Evolutionary conservation across 257 asterid species (phyloP).

Genomic region (Leonotis leonurus): DNA sequence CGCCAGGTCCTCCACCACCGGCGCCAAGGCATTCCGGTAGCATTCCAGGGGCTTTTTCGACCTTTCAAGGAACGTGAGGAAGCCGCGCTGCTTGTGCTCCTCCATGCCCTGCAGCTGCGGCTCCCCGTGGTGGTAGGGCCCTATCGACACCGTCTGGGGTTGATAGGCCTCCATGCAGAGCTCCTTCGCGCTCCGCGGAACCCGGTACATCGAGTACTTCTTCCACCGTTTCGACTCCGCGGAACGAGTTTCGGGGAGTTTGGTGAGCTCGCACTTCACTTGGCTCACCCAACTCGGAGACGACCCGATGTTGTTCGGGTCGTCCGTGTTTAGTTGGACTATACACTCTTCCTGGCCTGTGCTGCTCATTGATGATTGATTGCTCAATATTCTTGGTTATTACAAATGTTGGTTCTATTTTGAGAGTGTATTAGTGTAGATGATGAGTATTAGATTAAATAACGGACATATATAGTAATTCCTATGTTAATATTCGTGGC

Average conservation of each 20-base stretch:
- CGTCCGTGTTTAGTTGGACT: too few relatives aligned
- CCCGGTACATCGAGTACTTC: not conserved
- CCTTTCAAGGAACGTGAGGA: conserved; percentile 17
- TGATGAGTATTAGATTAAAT: too few relatives aligned
- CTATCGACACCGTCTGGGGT: conserved; percentile 31
- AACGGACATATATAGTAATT: too few relatives aligned
- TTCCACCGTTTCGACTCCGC: not conserved
- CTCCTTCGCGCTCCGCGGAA: not conserved
- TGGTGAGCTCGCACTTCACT: not conserved
- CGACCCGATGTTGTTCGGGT: too few relatives aligned
- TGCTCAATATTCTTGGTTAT: too few relatives aligned
- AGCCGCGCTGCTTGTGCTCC: conserved; percentile 23
- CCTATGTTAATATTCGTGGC: not conserved
- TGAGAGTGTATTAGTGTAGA: too few relatives aligned
- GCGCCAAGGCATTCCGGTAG: not conserved
- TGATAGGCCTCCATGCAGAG: conserved; percentile 17
- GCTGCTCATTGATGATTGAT: too few relatives aligned
- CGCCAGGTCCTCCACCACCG: not conserved
- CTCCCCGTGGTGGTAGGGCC: conserved; percentile 29
- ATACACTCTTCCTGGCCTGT: too few relatives aligned
- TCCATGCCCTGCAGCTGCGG: conserved; percentile 23
- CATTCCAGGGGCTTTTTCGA: not conserved
- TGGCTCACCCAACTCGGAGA: not conserved
- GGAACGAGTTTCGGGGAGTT: not conserved
- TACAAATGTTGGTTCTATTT: too few relatives aligned